Base-by-base conservation (phyloP, 1,139 yeast genomes). In the Blastobotrys petasosporus region DNA sequence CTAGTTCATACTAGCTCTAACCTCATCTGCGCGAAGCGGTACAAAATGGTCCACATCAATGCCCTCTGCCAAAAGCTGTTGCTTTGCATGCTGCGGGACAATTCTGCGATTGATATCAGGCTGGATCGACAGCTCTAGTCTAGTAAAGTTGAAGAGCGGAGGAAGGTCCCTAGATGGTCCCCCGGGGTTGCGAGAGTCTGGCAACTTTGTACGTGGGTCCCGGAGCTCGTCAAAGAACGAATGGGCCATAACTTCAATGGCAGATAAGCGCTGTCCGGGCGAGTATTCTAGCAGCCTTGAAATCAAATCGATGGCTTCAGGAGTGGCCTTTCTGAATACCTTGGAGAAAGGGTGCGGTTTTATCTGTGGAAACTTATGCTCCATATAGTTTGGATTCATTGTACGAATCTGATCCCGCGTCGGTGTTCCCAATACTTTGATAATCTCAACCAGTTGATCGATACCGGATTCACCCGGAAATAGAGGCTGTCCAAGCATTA, bases 401-500 rank as follows among this genome's bases (percentile, higher is more conserved):
- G 90, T 79, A 62, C 82, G 77, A 57, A 92, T 92, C 67, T 92
- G 97, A 43, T 88, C 96, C 52, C 85, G 80, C 17, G 95, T 75
- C 12, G 98, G 98, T 1, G 98, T 92, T 10, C 98, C 98, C 62
- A 92, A 74, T 29, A 92, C 87, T 66, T 92, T 92, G 65, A 92
- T 92, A 59, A 92, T 92, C 66, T 92, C 98, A 23, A 92, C 98
- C 61, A 92, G 76, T 67, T 92, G 98, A 67, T 92, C 98, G 52
- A 92, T 90, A 41, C 98, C 97, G 49, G 92, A 82, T 65, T 92
- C 97, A 44, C 98, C 98, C 8, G 98, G 98, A 69, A 92, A 92
- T 54, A 92, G 73, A 4, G 98, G 98, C 64, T 88, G 97, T 8
- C 98, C 97, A 48, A 92, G 75, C 57, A 90, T 79, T 60, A 92